Conservation (phyloP, 2,329 filamentous ascomycete genomes). For the Fusarium nanum region DNA sequence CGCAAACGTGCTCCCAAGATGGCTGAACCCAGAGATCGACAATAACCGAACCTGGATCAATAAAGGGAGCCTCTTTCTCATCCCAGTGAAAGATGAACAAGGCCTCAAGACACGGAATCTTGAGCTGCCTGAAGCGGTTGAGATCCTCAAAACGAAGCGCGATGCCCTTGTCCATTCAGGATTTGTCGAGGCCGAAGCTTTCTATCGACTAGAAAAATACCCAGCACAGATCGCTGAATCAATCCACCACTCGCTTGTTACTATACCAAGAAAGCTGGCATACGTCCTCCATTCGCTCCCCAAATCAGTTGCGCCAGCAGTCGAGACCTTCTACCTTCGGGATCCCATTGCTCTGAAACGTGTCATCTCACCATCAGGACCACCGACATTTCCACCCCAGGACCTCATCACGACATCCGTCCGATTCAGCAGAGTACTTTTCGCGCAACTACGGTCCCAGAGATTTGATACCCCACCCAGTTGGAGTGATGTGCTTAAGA, state of each 20-base stretch:
- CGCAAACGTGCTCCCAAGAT: conserved; percentile 85
- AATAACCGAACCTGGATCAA: conserved; percentile 92
- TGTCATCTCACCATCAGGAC: conserved; percentile 66
- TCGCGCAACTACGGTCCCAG: conserved; percentile 90
- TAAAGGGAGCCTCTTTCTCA: conserved; percentile 77
- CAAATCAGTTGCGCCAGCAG: conserved; percentile 80
- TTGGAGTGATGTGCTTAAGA: conserved; percentile 56
- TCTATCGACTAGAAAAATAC: conserved; percentile 88
- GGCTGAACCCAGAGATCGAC: conserved; percentile 92
- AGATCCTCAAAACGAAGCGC: conserved; percentile 67
- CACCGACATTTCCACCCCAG: conserved; percentile 75
- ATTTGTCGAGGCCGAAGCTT: conserved; percentile 86
- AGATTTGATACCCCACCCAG: conserved; percentile 74
- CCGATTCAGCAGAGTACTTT: conserved; percentile 88
- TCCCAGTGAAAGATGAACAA: conserved; percentile 64
- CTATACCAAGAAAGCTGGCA: conserved; percentile 84
- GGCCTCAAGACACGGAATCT: conserved; percentile 58
- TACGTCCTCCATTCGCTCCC: conserved; percentile 81
- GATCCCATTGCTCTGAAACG: conserved; percentile 81
- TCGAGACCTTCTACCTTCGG: conserved; percentile 92
- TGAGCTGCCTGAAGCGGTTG: conserved; percentile 72
- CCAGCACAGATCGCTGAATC: conserved; percentile 79
- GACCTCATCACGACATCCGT: conserved; percentile 85
- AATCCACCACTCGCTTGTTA: conserved; percentile 79
- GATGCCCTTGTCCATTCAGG: conserved; percentile 75